Evolutionary conservation across 176 grass and related monocot species (phyloP), one percentile per base, ranked within the genome.

Genomic region (Carex littledalei): DNA sequence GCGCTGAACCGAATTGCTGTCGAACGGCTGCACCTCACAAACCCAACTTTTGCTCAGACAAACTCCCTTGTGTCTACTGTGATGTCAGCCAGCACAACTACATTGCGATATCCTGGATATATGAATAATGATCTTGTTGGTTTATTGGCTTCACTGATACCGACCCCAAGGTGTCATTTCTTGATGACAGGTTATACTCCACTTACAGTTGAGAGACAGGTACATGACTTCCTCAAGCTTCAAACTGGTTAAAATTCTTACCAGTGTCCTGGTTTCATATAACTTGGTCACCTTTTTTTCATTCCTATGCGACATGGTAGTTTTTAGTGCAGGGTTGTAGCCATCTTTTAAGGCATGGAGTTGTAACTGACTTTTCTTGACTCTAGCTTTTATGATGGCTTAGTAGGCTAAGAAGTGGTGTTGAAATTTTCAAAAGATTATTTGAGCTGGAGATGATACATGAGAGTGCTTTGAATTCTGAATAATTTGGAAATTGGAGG

Each of bases 71-170:
- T 99, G 18, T 99, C 96, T 39, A 99, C 96, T 29, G 96, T 99
- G 77, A 99, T 99, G 96, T 99, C 96, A 89, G 96, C 96, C 69
- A 99, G 93, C 84, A 99, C 96, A 86, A 99, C 96, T 15, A 99
- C 96, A 65, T 73, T 99, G 61, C 91, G 96, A 41, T 99, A 99
- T 79, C 97, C 97, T 78, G 96, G 96, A 81, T 99, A 99, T 86
- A 99, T 99, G 96, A 99, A 99, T 86, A 99, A 99, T 52, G 96
- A 99, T 92, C 82, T 99, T 84, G 96, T 95, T 88, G 96, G 96
- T 29, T 90, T 99, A 79, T 90, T 99, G 83, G 96, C 96, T 31
- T 95, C 93, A 65, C 69, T 99, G 81, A 95, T 99, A 62, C 96
- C 96, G 80, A 95, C 96, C 78, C 96, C 96, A 16, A 94, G 96